phyloP scores from a whole-genome alignment of 495 filamentous ascomycete species.

The Penicillium riverlandense region DNA sequence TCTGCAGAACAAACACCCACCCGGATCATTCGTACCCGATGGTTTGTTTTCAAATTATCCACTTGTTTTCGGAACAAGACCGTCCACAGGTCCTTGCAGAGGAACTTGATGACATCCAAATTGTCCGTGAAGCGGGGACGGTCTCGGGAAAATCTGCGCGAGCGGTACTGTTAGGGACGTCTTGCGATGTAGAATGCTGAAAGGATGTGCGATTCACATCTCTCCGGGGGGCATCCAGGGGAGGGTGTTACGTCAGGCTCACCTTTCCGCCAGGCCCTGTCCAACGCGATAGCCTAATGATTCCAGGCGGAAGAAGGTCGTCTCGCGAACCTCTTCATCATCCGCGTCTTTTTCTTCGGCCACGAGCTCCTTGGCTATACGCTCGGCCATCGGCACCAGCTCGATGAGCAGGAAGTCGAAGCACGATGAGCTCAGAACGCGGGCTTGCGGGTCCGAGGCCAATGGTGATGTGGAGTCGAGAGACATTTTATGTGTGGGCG shows the following conservation, averaged over 20 bases:
- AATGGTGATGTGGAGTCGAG: slow-evolving; percentile 65
- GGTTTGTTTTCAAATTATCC: slow-evolving; percentile 97
- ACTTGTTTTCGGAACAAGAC: slow-evolving; percentile 93
- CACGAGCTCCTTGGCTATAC: slow-evolving; percentile 46
- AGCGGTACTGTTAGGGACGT: not conserved
- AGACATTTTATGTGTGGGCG: slow-evolving; percentile 48
- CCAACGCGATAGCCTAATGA: slow-evolving; percentile 84
- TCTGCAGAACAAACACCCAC: no score
- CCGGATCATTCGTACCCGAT: slow-evolving; percentile 51
- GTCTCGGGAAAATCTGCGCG: slow-evolving; percentile 72
- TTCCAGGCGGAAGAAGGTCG: slow-evolving; percentile 80
- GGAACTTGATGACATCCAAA: slow-evolving; percentile 90
- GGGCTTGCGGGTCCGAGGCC: slow-evolving; percentile 67
- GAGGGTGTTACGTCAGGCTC: slow-evolving; percentile 16
- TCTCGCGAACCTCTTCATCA: slow-evolving; percentile 73
- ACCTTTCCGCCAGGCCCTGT: slow-evolving; percentile 89
- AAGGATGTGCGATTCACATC: no score
- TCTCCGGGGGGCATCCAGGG: no score
- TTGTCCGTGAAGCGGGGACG: slow-evolving; percentile 81
- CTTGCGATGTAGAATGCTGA: no score
- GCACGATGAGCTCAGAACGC: slow-evolving; percentile 71
- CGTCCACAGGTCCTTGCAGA: slow-evolving; percentile 96
- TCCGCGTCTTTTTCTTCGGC: slow-evolving; percentile 41
- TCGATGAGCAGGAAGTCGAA: slow-evolving; percentile 94
- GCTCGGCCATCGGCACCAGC: slow-evolving; percentile 88